Conservation (phyloP, 129 eudicot genomes). For the Artemisia tridentata region DNA sequence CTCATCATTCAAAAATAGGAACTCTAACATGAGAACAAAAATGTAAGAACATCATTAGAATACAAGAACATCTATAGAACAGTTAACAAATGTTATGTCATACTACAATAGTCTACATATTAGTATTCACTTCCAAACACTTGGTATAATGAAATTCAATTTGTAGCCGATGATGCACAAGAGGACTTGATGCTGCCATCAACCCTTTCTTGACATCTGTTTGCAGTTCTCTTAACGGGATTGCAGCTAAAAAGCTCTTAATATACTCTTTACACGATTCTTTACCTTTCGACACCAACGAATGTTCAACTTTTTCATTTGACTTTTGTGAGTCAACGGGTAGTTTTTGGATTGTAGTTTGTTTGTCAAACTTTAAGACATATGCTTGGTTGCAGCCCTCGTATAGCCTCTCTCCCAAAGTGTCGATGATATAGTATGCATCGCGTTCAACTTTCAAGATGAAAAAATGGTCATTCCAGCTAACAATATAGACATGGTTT, state of each 20-base stretch:
- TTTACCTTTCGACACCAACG: conserved; percentile 51
- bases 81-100: no score
- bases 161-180: conserved; percentile 68
- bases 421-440: conserved; percentile 60
- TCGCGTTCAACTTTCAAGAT: conserved; percentile 48
- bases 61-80: background rate
- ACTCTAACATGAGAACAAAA: background rate
- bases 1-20: background rate
- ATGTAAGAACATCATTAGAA: background rate
- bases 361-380: conserved; percentile 46
- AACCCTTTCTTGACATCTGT: conserved; percentile 46
- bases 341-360: conserved; percentile 35
- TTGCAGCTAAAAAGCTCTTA: conserved; percentile 74
- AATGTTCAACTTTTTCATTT: conserved; percentile 24
- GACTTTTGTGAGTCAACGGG: conserved; percentile 7
- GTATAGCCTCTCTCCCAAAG: conserved; percentile 62
- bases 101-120: no score
- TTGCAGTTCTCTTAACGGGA: conserved; percentile 69
- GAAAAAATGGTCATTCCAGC: conserved; percentile 73
- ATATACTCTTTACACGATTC: conserved; percentile 81
- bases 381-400: conserved; percentile 69
- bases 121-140: background rate
- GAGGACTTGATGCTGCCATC: conserved; percentile 43
- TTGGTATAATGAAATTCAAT: conserved; percentile 69
- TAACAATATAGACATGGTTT: conserved; percentile 39